These are phyloP conservation scores for Cladophialophora yegresii DNA, from an alignment of 2,329 filamentous ascomycete species.

Conservation along the genomic window DNA sequence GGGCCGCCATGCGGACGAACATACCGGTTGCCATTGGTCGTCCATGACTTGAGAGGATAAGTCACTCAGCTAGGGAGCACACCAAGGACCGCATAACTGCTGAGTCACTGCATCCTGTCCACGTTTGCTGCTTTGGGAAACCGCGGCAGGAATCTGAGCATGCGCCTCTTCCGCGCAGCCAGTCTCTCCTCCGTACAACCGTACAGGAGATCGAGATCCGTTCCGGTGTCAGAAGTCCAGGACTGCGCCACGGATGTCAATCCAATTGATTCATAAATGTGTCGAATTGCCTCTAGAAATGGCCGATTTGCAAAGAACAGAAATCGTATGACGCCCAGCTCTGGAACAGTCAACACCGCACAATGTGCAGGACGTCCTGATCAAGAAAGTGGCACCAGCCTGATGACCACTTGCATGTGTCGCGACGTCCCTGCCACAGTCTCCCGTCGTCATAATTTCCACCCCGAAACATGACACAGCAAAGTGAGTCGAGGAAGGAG, in stretches of 20 bases:
- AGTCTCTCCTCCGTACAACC: neutral
- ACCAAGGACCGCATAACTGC: constrained; percentile 1
- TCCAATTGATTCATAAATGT: neutral
- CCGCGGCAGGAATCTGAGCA: neutral
- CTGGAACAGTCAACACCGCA: neutral
- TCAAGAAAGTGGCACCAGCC: neutral
- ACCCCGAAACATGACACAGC: neutral
- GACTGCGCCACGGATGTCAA: neutral
- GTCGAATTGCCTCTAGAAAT: neutral
- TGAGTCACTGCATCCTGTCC: neutral
- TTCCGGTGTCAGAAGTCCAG: neutral
- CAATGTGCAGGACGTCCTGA: neutral
- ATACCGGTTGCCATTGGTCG: neutral
- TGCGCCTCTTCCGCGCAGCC: neutral
- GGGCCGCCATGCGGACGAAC: neutral
- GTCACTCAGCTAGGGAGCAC: neutral
- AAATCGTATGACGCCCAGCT: neutral
- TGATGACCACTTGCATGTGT: constrained; percentile 3
- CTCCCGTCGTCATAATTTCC: neutral
- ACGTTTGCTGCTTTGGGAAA: neutral
- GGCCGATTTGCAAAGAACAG: neutral
- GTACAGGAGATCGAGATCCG: neutral
- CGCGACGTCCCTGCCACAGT: constrained; percentile 1
- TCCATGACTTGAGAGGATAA: neutral
- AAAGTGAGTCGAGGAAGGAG: neutral